These are phyloP conservation scores for Exophiala sideris DNA, from an alignment of 2,329 filamentous ascomycete genomes.

Conservation along the genomic window DNA sequence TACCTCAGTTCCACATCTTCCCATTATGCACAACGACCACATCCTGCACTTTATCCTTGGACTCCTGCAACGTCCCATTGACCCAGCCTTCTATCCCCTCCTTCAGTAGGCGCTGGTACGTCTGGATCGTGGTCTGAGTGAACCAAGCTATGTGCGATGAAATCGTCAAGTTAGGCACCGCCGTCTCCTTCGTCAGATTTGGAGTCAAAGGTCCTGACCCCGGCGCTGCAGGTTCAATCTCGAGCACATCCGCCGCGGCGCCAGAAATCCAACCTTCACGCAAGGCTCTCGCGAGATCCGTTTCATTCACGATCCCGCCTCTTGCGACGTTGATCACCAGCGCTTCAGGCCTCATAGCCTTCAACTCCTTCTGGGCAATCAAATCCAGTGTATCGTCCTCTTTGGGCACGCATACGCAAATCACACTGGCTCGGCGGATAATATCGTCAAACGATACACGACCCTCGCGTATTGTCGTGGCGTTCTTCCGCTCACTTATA, in stretches of 20 bases:
- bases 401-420: conserved; percentile 34
- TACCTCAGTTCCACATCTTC: conserved; percentile 22
- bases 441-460: conserved; percentile 32
- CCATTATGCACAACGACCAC: conserved; percentile 24
- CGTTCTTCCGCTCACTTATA: conserved; percentile 46
- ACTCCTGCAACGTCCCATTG: conserved; percentile 17
- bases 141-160: conserved; percentile 55
- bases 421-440: conserved; percentile 31
- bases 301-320: conserved; percentile 52
- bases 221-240: conserved; percentile 45
- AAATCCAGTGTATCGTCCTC: conserved; percentile 34
- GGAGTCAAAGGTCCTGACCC: conserved; percentile 44
- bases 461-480: conserved; percentile 16
- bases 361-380: conserved; percentile 40
- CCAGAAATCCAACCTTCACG: conserved; percentile 45
- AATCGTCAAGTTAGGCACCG: conserved; percentile 49
- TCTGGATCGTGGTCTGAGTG: conserved; percentile 46
- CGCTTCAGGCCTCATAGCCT: conserved; percentile 43
- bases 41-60: conserved; percentile 11
- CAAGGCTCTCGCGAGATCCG: conserved; percentile 45
- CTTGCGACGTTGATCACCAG: conserved; percentile 50
- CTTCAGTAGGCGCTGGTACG: conserved; percentile 44
- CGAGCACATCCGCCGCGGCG: conserved; percentile 52
- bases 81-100: conserved; percentile 43
- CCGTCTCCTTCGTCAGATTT: conserved; percentile 36